Evolutionary conservation across 2,329 filamentous ascomycete genomes (phyloP).

Genomic region (Xylariomycetidae sp.): DNA sequence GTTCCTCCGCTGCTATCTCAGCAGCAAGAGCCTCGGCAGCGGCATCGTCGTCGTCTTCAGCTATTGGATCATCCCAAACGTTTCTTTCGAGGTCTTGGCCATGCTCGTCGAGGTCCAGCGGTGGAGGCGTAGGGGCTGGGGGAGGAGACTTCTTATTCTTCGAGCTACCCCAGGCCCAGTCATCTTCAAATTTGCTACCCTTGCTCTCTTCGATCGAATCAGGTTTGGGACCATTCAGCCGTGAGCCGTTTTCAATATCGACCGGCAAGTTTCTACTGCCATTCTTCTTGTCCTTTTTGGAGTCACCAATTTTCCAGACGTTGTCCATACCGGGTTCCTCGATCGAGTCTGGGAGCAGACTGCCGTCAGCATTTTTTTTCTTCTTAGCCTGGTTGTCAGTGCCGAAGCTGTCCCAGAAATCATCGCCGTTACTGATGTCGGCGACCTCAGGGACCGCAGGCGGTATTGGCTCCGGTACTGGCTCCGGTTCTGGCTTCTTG

Average conservation of each 20-base stretch:
- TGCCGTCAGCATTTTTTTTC: conserved; percentile 23
- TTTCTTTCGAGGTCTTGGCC: conserved; percentile 28
- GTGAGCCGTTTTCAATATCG: conserved; percentile 40
- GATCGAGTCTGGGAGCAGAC: conserved; percentile 34
- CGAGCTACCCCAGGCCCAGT: conserved; percentile 38
- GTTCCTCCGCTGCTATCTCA: conserved; percentile 36
- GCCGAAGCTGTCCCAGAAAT: conserved; percentile 16
- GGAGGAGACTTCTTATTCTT: conserved; percentile 40
- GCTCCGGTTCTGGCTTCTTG: conserved; percentile 12
- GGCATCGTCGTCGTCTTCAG: conserved; percentile 31
- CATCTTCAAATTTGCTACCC: conserved; percentile 36
- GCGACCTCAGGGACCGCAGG: conserved; percentile 13
- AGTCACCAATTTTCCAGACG: conserved; percentile 28
- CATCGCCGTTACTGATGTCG: conserved; percentile 12
- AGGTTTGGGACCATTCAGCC: conserved; percentile 40
- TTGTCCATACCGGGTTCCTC: conserved; percentile 38
- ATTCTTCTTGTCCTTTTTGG: conserved; percentile 47
- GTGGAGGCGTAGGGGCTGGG: conserved; percentile 42
- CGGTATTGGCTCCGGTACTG: conserved; percentile 6
- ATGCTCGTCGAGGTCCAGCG: conserved; percentile 33
- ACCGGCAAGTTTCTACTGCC: conserved; percentile 43
- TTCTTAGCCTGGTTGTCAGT: conserved; percentile 14
- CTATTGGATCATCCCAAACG: conserved; percentile 22
- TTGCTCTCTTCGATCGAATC: conserved; percentile 39
- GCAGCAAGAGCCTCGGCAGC: conserved; percentile 22